Evolutionary conservation across 169 alveolate genomes (phyloP).

Genomic region (Plasmodium reichenowi): DNA sequence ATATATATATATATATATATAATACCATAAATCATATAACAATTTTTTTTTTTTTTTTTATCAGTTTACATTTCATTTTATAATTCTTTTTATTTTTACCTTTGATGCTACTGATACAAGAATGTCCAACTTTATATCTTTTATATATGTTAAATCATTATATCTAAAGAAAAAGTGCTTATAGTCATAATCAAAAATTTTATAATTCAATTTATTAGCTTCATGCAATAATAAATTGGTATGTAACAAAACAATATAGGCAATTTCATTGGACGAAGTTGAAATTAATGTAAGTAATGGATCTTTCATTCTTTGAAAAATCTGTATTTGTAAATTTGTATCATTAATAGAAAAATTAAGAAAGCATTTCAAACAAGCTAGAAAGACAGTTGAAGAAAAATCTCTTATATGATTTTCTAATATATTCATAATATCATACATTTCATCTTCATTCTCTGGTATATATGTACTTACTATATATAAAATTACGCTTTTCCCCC

Average conservation of each 20-base stretch:
- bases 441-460: constrained; percentile 95
- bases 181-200: constrained; percentile 82
- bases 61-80: neutral
- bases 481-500: constrained; percentile 96
- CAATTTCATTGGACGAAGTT: constrained; percentile 85
- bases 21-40: neutral
- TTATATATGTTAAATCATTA: constrained; percentile 90
- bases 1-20: neutral
- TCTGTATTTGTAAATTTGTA: constrained; percentile 84
- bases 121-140: constrained; percentile 86
- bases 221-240: constrained; percentile 73
- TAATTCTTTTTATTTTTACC: constrained; percentile 42
- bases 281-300: constrained; percentile 89
- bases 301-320: constrained; percentile 83
- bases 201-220: constrained; percentile 61
- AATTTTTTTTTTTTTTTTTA: neutral
- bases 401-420: constrained; percentile 96
- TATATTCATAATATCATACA: constrained; percentile 96
- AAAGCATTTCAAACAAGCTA: constrained; percentile 92
- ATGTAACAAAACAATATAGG: constrained; percentile 86
- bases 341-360: constrained; percentile 84
- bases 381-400: constrained; percentile 95
- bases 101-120: constrained; percentile 87
- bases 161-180: constrained; percentile 86
- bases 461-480: constrained; percentile 92